Base-by-base conservation (phyloP, 345 rosid species). In the Acer negundo region DNA sequence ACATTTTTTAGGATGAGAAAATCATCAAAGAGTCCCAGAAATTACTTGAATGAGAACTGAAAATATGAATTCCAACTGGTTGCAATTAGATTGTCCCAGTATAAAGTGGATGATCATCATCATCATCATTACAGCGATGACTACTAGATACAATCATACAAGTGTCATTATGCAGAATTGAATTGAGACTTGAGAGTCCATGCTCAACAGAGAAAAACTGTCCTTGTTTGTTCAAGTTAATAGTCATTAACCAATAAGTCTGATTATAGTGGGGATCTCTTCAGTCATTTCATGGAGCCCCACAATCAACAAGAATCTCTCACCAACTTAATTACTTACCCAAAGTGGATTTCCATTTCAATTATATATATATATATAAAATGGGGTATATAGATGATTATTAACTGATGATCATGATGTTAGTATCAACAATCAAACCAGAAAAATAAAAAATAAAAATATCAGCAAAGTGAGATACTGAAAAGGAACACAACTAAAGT, bases 321-420 rank as follows among this genome's bases (percentile, higher is more conserved):
- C 80, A 71, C 40, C 31, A 53, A 62, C 62, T 69, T 59, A 51
- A 61, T 70, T 75, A 72, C 75, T 78, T 75, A 53, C 75, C 68
- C 24, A 19, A 77, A 71, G 70, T 80, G 80, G 72, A 20, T 69
- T 76, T 62, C 63, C 44, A 58, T 28, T 71, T 73, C 23, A 75
- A 12, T 26, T 38, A 31, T 31, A 31, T 4, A 4, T 31, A 31
- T 4, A 31, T 31, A 28, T 28, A 28, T 28, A 67, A 42, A 68
- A 79, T 73, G 42, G 42, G 10, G 31, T 28, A 31, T 61, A n/a
- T 7, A 2, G 15, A 35, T 10, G 5, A n/a, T 46, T 20, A 49
- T 44, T 22, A 17, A 4, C 38, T 35, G 6, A 35, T 35, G 6
- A 10, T 13, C 4, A 46, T 16, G 64, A 77, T n/a, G 62, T 35